phyloP scores from a whole-genome alignment of 495 filamentous ascomycete species.

The Podospora australis region DNA sequence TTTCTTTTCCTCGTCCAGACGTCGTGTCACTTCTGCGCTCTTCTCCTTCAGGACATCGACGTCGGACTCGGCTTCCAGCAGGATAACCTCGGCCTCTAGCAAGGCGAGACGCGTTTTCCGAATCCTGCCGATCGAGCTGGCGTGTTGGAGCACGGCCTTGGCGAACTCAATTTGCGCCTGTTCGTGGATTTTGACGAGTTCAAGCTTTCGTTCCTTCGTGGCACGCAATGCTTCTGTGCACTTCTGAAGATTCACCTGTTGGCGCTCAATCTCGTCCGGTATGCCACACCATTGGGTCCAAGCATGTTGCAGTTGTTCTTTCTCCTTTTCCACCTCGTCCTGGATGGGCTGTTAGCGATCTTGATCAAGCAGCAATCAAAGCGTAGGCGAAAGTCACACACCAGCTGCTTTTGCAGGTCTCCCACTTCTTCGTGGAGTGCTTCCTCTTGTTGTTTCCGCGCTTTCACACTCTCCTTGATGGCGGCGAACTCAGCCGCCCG shows the following conservation, averaged over 20 bases:
- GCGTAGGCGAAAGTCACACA: conserved; percentile 21
- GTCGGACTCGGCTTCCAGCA: conserved; percentile 78
- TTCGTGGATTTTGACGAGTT: conserved; percentile 41
- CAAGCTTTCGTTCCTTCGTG: conserved; percentile 12
- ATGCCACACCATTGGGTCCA: conserved; percentile 55
- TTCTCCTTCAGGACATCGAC: conserved; percentile 54
- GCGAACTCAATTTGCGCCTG: conserved; percentile 55
- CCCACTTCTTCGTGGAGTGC: neutral
- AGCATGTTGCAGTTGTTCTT: conserved; percentile 54
- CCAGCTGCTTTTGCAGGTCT: conserved; percentile 19
- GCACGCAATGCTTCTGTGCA: too few species aligned
- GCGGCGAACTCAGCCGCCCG: conserved; percentile 30
- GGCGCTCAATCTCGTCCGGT: conserved; percentile 67
- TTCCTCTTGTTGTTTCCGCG: conserved; percentile 14
- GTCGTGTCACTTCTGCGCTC: conserved; percentile 51
- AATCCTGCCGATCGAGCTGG: conserved; percentile 54
- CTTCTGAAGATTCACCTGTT: too few species aligned
- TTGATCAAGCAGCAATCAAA: neutral
- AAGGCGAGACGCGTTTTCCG: conserved; percentile 54
- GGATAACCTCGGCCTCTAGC: conserved; percentile 57
- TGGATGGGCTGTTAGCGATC: conserved; percentile 23
- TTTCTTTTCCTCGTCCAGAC: conserved; percentile 43
- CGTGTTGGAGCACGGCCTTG: conserved; percentile 50
- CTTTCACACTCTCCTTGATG: conserved; percentile 30
- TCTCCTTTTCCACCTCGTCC: conserved; percentile 27